Evolutionary conservation across 73 alveolate genomes (phyloP).

Genomic region (Paramecium biaurelia): DNA sequence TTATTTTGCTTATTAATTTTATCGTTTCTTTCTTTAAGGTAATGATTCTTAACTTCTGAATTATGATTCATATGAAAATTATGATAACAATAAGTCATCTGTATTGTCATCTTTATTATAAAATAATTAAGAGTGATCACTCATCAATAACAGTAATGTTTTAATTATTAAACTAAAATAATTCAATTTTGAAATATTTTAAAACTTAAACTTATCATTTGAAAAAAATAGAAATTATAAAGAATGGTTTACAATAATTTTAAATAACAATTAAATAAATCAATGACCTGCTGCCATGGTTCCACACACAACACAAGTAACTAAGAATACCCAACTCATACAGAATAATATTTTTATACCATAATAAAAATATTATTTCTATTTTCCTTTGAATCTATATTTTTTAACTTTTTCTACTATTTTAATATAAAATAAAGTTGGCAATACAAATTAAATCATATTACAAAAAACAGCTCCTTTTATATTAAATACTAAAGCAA

Average conservation of each 20-base stretch:
- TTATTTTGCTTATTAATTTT: background rate
- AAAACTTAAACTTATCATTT: background rate
- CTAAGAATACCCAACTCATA: slow-evolving; percentile 9
- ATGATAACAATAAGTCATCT: background rate
- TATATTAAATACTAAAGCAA: background rate
- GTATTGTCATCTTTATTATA: background rate
- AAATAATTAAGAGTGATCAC: background rate
- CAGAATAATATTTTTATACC: background rate
- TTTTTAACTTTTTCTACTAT: background rate
- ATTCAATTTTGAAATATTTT: background rate
- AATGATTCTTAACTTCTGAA: slow-evolving; percentile 13
- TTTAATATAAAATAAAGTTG: background rate
- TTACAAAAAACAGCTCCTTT: slow-evolving; percentile 44
- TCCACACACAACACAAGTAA: slow-evolving; percentile 41
- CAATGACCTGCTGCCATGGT: background rate
- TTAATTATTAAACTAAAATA: background rate
- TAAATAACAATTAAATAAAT: background rate
- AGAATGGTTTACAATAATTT: background rate
- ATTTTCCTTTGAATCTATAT: background rate
- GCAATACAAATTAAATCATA: slow-evolving; percentile 5
- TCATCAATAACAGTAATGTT: slow-evolving; percentile 14
- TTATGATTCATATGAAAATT: background rate
- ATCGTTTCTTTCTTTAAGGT: background rate
- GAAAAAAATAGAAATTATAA: background rate
- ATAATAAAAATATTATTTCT: background rate